Evolutionary conservation across 805 yeast species (phyloP).

Genomic region (Saturnispora ahearnii): DNA sequence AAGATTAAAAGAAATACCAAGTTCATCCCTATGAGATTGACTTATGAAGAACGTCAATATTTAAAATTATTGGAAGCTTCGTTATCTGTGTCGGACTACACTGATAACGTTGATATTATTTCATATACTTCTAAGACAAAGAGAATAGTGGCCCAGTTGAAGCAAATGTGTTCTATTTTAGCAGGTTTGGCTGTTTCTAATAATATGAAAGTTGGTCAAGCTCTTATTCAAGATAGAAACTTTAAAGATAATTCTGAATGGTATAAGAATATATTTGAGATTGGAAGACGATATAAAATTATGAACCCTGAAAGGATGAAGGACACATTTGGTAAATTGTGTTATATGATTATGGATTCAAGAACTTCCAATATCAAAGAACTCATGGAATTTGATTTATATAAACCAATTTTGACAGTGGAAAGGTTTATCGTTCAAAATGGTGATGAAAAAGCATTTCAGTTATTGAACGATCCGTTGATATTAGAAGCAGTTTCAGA

Average conservation of each 20-base stretch:
- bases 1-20: conserved; percentile 37
- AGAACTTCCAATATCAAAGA: conserved; percentile 59
- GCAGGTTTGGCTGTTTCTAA: conserved; percentile 76
- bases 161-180: conserved; percentile 69
- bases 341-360: conserved; percentile 83
- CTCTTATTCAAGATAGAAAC: conserved; percentile 54
- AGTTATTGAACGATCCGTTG: conserved; percentile 48
- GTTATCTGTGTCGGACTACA: conserved; percentile 67
- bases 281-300: conserved; percentile 72
- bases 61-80: conserved; percentile 66
- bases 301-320: conserved; percentile 81
- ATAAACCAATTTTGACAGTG: conserved; percentile 63
- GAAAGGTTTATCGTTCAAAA: conserved; percentile 21
- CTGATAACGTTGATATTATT: conserved; percentile 67
- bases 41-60: conserved; percentile 59
- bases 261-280: conserved; percentile 64
- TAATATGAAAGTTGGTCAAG: conserved; percentile 60
- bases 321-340: conserved; percentile 67
- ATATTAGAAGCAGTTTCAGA: conserved; percentile 60
- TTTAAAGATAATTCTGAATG: conserved; percentile 63
- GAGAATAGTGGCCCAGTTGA: conserved; percentile 61
- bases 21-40: conserved; percentile 62
- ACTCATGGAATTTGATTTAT: conserved; percentile 67
- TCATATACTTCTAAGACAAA: conserved; percentile 59
- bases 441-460: conserved; percentile 24